Percentiles rank a stretch among this genome's conserved stretches.
Conservation (phyloP, 345 rosid species). For the Trapa bicornis region DNA sequence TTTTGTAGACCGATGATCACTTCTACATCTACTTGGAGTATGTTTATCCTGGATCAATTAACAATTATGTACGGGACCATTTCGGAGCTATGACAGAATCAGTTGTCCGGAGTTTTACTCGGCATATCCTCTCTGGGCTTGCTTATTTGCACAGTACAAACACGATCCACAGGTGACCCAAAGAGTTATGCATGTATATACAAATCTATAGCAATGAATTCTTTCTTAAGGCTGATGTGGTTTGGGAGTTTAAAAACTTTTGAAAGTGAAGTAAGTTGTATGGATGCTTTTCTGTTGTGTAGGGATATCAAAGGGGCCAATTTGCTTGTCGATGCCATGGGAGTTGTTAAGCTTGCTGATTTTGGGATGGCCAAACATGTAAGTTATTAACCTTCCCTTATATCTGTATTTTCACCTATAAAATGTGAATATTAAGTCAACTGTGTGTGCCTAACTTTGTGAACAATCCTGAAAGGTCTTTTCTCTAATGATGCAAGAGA, state of each 20-base stretch:
- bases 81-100: constrained; percentile 47
- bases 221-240: neutral
- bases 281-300: constrained; percentile 9
- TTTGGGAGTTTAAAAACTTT: neutral
- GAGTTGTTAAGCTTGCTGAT: constrained; percentile 60
- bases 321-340: constrained; percentile 52
- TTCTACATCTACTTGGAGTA: constrained; percentile 55
- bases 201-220: neutral
- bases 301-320: constrained; percentile 82
- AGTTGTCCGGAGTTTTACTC: constrained; percentile 61
- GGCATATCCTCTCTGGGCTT: constrained; percentile 56
- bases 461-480: neutral
- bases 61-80: constrained; percentile 42
- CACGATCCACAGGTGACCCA: constrained; percentile 54
- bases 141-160: constrained; percentile 46
- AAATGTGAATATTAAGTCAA: no score
- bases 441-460: neutral
- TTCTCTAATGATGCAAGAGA: neutral
- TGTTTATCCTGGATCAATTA: constrained; percentile 57
- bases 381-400: constrained; percentile 13
- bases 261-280: neutral
- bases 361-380: constrained; percentile 80
- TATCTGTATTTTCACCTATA: no score
- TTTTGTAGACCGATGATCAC: constrained; percentile 45
- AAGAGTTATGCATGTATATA: neutral